These are phyloP conservation scores for Apiotrichum akiyoshidainum DNA, from an alignment of 1,284 basidiomycete species.

Conservation along the genomic window DNA sequence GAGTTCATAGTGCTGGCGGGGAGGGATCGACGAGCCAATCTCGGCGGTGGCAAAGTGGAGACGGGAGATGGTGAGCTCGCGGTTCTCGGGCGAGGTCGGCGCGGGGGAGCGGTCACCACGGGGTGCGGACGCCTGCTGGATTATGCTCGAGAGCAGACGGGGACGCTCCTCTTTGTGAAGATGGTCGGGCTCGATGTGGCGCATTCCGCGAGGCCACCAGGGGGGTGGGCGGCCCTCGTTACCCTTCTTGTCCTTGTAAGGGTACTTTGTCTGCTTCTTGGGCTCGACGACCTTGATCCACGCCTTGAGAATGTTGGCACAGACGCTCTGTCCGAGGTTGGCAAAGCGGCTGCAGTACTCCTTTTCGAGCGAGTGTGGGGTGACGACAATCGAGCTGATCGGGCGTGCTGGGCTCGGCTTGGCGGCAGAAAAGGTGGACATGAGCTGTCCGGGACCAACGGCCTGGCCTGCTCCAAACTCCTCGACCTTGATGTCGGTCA, in stretches of 20 bases:
- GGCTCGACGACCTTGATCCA: slow-evolving; percentile 59
- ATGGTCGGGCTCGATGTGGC: slow-evolving; percentile 58
- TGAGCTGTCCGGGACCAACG: slow-evolving; percentile 16
- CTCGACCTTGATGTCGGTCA: slow-evolving; percentile 30
- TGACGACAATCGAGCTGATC: slow-evolving; percentile 33
- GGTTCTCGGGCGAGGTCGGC: slow-evolving; percentile 16
- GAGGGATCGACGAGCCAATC: slow-evolving; percentile 52
- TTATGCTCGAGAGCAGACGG: slow-evolving; percentile 51
- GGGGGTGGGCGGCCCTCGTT: slow-evolving; percentile 52
- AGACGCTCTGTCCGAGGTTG: slow-evolving; percentile 54
- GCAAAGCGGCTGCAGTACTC: slow-evolving; percentile 48
- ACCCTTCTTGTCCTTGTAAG: slow-evolving; percentile 58
- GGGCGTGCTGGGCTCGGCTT: slow-evolving; percentile 28
- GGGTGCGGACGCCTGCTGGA: slow-evolving; percentile 45
- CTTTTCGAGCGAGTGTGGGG: slow-evolving; percentile 30
- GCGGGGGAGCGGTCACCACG: slow-evolving; percentile 20
- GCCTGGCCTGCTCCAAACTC: neutral
- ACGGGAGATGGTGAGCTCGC: slow-evolving; percentile 45
- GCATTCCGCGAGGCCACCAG: slow-evolving; percentile 57
- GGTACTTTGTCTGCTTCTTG: slow-evolving; percentile 56
- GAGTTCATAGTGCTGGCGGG: slow-evolving; percentile 52
- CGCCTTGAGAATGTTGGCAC: slow-evolving; percentile 56
- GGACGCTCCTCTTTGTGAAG: slow-evolving; percentile 55
- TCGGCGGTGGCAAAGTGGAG: slow-evolving; percentile 56
- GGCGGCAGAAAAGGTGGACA: slow-evolving; percentile 30